These are phyloP conservation scores for Auriscalpium orientale DNA, from an alignment of 768 basidiomycete genomes.

Conservation along the genomic window DNA sequence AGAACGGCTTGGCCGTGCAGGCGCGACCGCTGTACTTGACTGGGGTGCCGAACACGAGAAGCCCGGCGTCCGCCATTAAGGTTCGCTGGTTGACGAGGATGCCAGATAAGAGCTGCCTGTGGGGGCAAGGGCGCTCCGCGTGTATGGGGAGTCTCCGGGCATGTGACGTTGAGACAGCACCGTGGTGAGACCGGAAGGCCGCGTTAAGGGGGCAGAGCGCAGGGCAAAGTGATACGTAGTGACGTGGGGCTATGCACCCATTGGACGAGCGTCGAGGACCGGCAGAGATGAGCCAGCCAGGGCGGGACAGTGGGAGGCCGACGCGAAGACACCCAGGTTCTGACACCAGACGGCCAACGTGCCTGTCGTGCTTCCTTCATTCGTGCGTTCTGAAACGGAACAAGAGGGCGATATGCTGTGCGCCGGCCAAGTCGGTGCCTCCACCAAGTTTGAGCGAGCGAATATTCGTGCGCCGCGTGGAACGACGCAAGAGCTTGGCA, in stretches of 20 bases:
- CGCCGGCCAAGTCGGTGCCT: too few species aligned
- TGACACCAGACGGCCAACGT: not conserved
- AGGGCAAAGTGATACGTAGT: conserved; percentile 7
- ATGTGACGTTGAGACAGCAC: not conserved
- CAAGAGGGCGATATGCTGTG: too few species aligned
- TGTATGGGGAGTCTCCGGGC: not conserved
- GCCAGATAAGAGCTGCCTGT: not conserved
- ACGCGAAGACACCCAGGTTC: not conserved
- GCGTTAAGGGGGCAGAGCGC: not conserved
- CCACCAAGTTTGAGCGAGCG: too few species aligned
- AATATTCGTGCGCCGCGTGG: not conserved
- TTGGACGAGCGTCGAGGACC: not conserved
- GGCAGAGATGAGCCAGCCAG: not conserved
- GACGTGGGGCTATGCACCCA: not conserved
- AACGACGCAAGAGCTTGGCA: not conserved
- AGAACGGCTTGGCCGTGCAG: not conserved
- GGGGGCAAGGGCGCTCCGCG: not conserved
- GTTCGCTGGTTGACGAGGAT: not conserved
- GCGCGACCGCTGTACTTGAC: not conserved
- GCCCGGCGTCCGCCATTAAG: conserved; percentile 1
- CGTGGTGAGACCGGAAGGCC: not conserved
- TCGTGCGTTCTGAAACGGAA: not conserved
- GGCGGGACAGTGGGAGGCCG: not conserved
- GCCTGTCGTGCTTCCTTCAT: not conserved
- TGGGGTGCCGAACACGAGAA: not conserved